Base-by-base conservation (phyloP, 345 rosid species). In the Linum usitatissimum region DNA sequence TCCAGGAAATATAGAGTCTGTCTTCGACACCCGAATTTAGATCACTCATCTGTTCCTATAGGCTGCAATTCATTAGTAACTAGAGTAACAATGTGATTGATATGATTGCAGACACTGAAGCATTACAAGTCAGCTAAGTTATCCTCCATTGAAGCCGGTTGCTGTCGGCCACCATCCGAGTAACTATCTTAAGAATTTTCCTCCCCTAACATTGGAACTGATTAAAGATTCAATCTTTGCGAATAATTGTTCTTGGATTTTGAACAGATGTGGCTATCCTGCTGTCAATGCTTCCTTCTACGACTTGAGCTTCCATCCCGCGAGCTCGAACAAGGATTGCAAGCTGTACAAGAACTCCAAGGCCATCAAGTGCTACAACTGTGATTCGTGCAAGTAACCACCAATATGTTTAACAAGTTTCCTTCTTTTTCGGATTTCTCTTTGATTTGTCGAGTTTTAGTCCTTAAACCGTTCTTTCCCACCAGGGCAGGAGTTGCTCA, bases 401-500 rank as follows among this genome's bases (percentile, higher is more conserved):
- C 38, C 53, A 51, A 38, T 53, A 65, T 53, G 59, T 5, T 61
- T 60, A 53, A 28, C 21, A 20, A 3, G 3, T 15, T 34, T 4
- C 34, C 31, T 21, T 45, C 17, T 15, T 18, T 34, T 9, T 14
- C 10, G 13, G 0, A 48, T 17, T 36, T 18, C 36, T 8, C 8
- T 61, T 30, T 62, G 21, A 34, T 55, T 40, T 57, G 51, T 12
- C 30, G 48, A 34, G n/a, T 30, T 59, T 17, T 55, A 39, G 30
- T 53, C n/a, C 34, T 58, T 72, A 23, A 23, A 23, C 58, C 23
- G 8, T 21, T 53, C 39, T 9, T 68, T 30, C 8, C 49, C 21
- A 17, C 18, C 70, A 92, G 98, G 84, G 98, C 96, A 15, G 98
- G 96, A 69, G 98, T 92, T 57, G 98, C 98, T 60, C 93, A 92